These are phyloP conservation scores for Cyphellophora europaea DNA, from an alignment of 2,329 filamentous ascomycete species.

Conservation along the genomic window DNA sequence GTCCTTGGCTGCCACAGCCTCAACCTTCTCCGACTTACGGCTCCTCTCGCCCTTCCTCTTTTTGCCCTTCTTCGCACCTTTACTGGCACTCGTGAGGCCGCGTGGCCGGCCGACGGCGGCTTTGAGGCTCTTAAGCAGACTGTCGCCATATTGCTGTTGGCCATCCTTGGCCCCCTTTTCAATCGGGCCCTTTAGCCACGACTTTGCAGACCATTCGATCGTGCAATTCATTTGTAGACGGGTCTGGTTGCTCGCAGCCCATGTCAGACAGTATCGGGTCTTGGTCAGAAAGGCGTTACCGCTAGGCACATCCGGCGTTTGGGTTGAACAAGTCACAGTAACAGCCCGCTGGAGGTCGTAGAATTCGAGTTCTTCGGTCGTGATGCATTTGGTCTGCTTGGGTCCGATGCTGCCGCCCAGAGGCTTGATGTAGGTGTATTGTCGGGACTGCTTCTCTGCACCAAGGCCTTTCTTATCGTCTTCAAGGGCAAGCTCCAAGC, in stretches of 20 bases:
- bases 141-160: constrained; percentile 72
- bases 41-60: constrained; percentile 52
- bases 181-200: constrained; percentile 93
- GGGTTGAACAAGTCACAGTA: constrained; percentile 70
- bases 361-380: constrained; percentile 71
- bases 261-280: constrained; percentile 88
- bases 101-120: constrained; percentile 59
- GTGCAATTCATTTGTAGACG: constrained; percentile 78
- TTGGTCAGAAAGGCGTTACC: constrained; percentile 87
- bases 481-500: constrained; percentile 74
- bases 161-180: constrained; percentile 93
- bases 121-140: constrained; percentile 66
- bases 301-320: constrained; percentile 89
- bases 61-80: constrained; percentile 39
- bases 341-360: constrained; percentile 82
- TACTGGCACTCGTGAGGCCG: constrained; percentile 36
- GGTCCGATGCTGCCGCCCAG: constrained; percentile 76
- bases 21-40: constrained; percentile 31
- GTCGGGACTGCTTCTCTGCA: constrained; percentile 64
- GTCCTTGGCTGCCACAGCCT: constrained; percentile 35
- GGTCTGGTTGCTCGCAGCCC: constrained; percentile 80
- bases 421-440: constrained; percentile 86
- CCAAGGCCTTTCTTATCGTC: constrained; percentile 69
- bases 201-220: constrained; percentile 95
- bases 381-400: constrained; percentile 88